phyloP scores from a whole-genome alignment of 2,329 filamentous ascomycete species.

The Aphanocladium album region DNA sequence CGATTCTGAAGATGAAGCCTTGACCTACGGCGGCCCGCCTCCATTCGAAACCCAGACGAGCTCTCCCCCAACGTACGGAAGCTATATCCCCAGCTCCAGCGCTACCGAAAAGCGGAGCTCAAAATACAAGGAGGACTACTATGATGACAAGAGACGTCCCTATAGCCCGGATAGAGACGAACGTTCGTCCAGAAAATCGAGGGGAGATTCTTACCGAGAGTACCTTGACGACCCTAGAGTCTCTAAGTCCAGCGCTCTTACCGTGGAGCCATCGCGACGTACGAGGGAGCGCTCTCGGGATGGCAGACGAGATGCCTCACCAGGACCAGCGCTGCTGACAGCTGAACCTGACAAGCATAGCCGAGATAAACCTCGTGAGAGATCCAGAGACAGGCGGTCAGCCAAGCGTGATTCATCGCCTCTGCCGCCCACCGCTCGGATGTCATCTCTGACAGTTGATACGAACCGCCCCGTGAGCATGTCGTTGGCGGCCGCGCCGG shows the following conservation, averaged over 20 bases:
- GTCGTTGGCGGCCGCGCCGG: constrained; percentile 57
- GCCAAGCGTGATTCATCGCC: constrained; percentile 40
- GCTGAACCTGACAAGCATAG: constrained; percentile 18
- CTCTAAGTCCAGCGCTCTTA: constrained; percentile 36
- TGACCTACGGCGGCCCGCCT: constrained; percentile 44
- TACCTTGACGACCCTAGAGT: constrained; percentile 30
- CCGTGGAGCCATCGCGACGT: constrained; percentile 34
- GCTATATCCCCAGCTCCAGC: constrained; percentile 21
- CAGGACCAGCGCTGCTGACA: constrained; percentile 18
- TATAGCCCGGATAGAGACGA: constrained; percentile 15
- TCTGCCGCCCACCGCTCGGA: constrained; percentile 42
- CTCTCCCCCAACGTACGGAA: constrained; percentile 23
- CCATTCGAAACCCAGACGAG: constrained; percentile 8
- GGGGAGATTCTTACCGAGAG: constrained; percentile 12
- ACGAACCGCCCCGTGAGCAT: constrained; percentile 36
- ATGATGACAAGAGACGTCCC: constrained; percentile 10
- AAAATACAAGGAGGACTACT: constrained; percentile 15
- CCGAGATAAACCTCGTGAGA: constrained; percentile 4
- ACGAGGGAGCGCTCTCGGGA: constrained; percentile 32
- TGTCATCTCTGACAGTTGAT: constrained; percentile 49
- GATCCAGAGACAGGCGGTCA: constrained; percentile 28
- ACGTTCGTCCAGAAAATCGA: constrained; percentile 5
- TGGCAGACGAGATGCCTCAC: constrained; percentile 26
- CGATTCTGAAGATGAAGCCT: constrained; percentile 37
- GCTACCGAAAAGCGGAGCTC: constrained; percentile 20